Conservation (phyloP, 2,329 filamentous ascomycete genomes). For the Trichocomaceae sp. region DNA sequence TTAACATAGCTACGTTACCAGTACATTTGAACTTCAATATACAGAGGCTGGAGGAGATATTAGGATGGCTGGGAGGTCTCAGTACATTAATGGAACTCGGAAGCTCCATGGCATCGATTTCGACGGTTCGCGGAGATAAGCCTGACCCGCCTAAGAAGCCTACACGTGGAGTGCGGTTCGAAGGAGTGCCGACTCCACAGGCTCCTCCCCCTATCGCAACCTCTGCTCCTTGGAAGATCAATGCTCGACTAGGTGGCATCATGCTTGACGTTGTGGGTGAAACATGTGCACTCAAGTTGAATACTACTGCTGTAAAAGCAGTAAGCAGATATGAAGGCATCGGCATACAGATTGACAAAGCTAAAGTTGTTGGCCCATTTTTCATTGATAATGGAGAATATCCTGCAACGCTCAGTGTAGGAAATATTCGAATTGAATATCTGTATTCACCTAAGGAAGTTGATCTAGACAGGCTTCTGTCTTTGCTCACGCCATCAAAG, state of each 20-base stretch:
- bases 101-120: slow-evolving; percentile 70
- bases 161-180: slow-evolving; percentile 52
- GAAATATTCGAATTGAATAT: slow-evolving; percentile 65
- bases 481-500: slow-evolving; percentile 84
- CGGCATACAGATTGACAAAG: slow-evolving; percentile 65
- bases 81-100: slow-evolving; percentile 87
- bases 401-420: slow-evolving; percentile 57
- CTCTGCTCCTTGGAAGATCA: slow-evolving; percentile 53
- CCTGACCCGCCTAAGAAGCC: slow-evolving; percentile 25
- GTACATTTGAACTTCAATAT: slow-evolving; percentile 71
- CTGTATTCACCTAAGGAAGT: slow-evolving; percentile 64
- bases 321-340: slow-evolving; percentile 68
- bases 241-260: slow-evolving; percentile 69
- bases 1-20: slow-evolving; percentile 69
- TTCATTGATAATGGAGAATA: slow-evolving; percentile 43
- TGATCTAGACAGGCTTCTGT: slow-evolving; percentile 75
- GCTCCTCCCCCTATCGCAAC: slow-evolving; percentile 30
- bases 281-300: slow-evolving; percentile 65
- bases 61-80: slow-evolving; percentile 82
- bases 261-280: slow-evolving; percentile 70
- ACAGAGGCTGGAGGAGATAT: slow-evolving; percentile 73
- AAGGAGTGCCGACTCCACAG: slow-evolving; percentile 20
- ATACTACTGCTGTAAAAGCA: slow-evolving; percentile 75
- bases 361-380: slow-evolving; percentile 68
- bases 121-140: slow-evolving; percentile 43